Evolutionary conservation across 164 flowering plant species (phyloP), one percentile per base, ranked within the genome.

Genomic region (Buxus sempervirens): DNA sequence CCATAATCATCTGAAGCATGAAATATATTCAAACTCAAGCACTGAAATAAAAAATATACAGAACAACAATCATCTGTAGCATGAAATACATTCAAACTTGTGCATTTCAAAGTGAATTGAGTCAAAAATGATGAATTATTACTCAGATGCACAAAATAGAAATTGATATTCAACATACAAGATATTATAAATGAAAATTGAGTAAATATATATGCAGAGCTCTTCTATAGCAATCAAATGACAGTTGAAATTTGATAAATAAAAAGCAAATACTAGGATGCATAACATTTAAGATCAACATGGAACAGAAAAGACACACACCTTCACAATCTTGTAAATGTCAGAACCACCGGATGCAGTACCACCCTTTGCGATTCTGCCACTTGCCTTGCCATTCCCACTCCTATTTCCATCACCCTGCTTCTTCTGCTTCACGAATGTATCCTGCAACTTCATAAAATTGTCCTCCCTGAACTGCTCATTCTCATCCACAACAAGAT

Each of bases 261-360:
- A 21, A 56, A 3, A 3, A 51, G 16, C 24, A 7, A 19, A n/a
- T 18, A 16, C 9, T 9, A 13, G 8, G 58, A 23, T 2, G 51
- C 32, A 65, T 54, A 4, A 57, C 22, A 13, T 28, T 1, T 15
- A 61, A 66, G 13, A 65, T 6, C 15, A 58, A 20, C 62, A 67
- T 23, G 45, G 9, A 73, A 51, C 15, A 1, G 54, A 36, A 51
- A 27, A 0, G n/a, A n/a, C n/a, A n/a, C 58, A 79, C 54, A 93
- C 99, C 99, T 96, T 96, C 48, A 96, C 96, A 74, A 96, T 93
- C 81, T 93, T 96, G 80, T 84, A 93, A 45, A 96, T 90, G 72
- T 88, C 96, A 61, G 99, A 93, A 54, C 88, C 92, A 57, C 95
- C 96, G 0, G 96, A 82, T 55, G 84, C 82, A 59, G 73, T 70